Evolutionary conservation across 306 rosid species (phyloP), one percentile per base, ranked within the genome.

Genomic region (Corylus avellana): DNA sequence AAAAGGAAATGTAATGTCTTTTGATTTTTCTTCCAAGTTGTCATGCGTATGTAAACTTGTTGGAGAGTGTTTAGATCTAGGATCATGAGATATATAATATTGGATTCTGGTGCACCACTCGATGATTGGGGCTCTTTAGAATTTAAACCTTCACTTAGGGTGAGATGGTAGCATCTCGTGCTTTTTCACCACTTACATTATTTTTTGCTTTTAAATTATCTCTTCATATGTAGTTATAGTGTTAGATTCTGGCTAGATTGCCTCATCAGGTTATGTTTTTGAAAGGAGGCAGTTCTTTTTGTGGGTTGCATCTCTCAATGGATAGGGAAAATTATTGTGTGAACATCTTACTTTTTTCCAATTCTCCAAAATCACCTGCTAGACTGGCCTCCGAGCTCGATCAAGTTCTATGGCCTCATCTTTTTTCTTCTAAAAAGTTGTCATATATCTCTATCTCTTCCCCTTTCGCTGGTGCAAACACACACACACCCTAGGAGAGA

Each of bases 1-100:
- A 86, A 83, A 88, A 77, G 94, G 89, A 86, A 89, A 89, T 89
- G 98, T 95, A 90, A 83, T 58, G 89, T 72, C 62, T 76, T 78
- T 69, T 54, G n/a, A 25, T 76, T 51, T 58, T 47, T 78, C 64
- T 3, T 39, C 25, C 72, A 22, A 46, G 49, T 42, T 73, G 42
- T 78, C 16, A 66, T 39, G n/a, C 22, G 14, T 42, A 16, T 29
- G 53, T 63, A 20, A 47, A 62, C 32, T 44, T 42, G 20, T 53
- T 56, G 22, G 72, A 9, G 53, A 68, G 27, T 18, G 72, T 9
- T 9, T 8, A 42, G 72, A 68, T 68, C 72, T 68, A 68, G 8
- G 14, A 7, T 68, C 17, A 20, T 68, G 29, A 44, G 46, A 6
- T 64, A 64, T 68, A 42, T 42, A 42, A 17, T 42, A 44, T 59